Evolutionary conservation across 1,139 yeast genomes (phyloP).

Genomic region (Candida pseudoviswanathii): DNA sequence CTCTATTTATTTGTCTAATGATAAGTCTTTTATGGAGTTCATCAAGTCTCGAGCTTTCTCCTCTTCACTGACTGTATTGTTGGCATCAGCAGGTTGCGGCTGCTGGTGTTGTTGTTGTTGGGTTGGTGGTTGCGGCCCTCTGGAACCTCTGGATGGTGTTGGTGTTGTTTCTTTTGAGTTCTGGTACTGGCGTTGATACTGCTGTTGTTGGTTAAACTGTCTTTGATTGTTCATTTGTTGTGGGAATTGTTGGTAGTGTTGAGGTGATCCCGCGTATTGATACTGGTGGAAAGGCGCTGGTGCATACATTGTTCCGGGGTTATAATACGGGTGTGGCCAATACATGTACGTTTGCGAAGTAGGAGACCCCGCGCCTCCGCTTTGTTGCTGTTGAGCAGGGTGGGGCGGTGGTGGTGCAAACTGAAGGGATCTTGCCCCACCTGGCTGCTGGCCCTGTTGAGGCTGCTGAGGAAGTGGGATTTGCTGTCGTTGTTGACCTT

Average conservation of each 20-base stretch:
- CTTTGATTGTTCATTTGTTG: not conserved
- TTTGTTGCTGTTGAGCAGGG: not conserved
- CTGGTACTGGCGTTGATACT: not conserved
- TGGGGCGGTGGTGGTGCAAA: constrained; percentile 6
- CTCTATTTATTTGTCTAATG: constrained; percentile 3
- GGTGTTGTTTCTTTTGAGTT: not conserved
- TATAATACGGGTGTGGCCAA: constrained; percentile 2
- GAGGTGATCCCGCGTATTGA: constrained; percentile 2
- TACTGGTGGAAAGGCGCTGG: not conserved
- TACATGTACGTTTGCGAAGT: not conserved
- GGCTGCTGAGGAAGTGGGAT: not conserved
- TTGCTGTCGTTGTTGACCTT: constrained; percentile 1
- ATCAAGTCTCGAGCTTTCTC: constrained; percentile 6
- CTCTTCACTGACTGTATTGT: constrained; percentile 2
- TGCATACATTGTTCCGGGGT: constrained; percentile 1
- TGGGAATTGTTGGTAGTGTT: constrained; percentile 1
- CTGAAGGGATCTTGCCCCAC: not conserved
- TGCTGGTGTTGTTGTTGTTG: not conserved
- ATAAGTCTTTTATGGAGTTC: constrained; percentile 5
- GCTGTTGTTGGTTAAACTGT: not conserved
- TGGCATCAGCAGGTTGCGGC: not conserved
- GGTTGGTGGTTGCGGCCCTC: not conserved
- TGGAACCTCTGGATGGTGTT: not conserved
- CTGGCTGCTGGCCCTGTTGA: not conserved
- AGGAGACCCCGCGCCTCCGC: not conserved